Evolutionary conservation across 345 rosid genomes (phyloP), one percentile per base, ranked within the genome.

Genomic region (Orychophragmus violaceus): DNA sequence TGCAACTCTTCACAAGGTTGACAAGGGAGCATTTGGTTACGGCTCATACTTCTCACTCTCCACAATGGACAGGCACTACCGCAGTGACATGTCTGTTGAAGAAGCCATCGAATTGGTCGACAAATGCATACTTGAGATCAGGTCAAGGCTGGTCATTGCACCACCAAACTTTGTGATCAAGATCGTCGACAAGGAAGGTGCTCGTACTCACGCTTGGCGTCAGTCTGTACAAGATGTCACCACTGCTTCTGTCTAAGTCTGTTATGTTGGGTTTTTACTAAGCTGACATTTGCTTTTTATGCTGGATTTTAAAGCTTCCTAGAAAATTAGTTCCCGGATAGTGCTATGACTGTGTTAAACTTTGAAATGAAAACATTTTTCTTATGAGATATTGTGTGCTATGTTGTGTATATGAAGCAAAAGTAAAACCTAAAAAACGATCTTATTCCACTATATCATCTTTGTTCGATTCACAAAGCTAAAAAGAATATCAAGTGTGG

Each of bases 31-130:
- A 22, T 94, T 94, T 29, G 99, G 99, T 8, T 94, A 94, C 2
- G 99, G 97, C 0, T 88, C 99, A 27, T 94, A 85, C 67, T 94
- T 94, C 66, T 76, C 86, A 22, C 92, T 94, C 16, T 68, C 99
- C 24, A 85, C 87, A 82, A 88, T 94, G 99, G 99, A 94, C 84
- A 85, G 96, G 49, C 96, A 84, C 76, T 94, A 72, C 84, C 97
- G 80, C 63, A 85, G 91, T 22, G 92, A 89, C 56, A 94, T 94
- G 99, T 64, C 92, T 0, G 80, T 90, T 5, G 97, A 88, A 78
- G 95, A 94, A 76, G 93, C 99, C 12, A 71, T 87, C 17, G 88
- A 71, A 23, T 66, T 94, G 79, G 95, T 90, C 0, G 99, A 90
- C 54, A 88, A 88, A 68, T 88, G 97, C 83, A 90, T 90, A 62